Base-by-base conservation (phyloP, 73 alveolate species). In the Blepharisma stoltei region DNA sequence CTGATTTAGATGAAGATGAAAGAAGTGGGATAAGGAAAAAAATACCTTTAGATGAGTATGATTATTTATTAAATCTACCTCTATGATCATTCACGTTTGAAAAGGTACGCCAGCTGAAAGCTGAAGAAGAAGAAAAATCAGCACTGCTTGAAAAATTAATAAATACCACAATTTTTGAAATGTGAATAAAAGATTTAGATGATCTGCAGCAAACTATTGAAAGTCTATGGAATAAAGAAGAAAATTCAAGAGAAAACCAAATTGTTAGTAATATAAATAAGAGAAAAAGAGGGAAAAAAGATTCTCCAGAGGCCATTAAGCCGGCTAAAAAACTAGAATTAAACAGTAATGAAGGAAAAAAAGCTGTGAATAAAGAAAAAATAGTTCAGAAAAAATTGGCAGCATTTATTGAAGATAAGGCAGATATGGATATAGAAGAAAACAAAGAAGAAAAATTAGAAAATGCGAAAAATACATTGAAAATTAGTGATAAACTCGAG, bases 181-280 rank as follows among this genome's bases (percentile, higher is more conserved):
- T 91, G 85, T 91, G 97, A 94, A 47, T 76, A 7, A 90, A 89
- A 66, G 97, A 91, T 67, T 84, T 91, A 41, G 96, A 85, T 82
- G 85, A 78, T 27, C 71, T 83, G n/a, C 45, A 77, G 27, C 78
- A 80, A 43, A 70, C n/a, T 9, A 70, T 70, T 47, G 14, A 37
- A 70, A 21, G 23, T 25, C 20, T 1, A n/a, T 45, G 80, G 44
- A 1, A 1, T 37, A 14, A 41, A 14, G 32, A 25, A 37, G 80
- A 69, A 69, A 69, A 69, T 43, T 32, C 80, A 80, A 80, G 25
- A 50, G 14, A 84, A 83, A 47, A 47, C 41, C 5, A 41, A 46
- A 83, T 41, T 53, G 7, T 67, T 60, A 55, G 54, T n/a, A 23
- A 71, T 43, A 37, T 32, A 54, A 73, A 80, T 8, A 45, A n/a